Evolutionary conservation across 129 eudicot species (phyloP), one percentile per base, ranked within the genome.

Genomic region (Lactuca sativa): DNA sequence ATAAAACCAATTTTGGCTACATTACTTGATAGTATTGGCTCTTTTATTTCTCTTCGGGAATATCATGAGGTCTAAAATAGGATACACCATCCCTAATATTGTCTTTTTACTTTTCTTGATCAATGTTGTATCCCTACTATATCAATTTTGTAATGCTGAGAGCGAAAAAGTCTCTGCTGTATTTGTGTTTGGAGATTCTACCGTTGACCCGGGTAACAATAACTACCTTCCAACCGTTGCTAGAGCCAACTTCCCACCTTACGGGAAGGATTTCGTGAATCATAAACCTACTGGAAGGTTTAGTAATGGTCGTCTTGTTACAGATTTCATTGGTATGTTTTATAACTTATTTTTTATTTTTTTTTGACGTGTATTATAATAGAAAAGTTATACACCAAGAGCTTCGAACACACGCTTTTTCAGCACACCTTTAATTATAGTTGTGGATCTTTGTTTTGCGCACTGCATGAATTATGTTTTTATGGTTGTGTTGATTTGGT

Each of bases 161-260:
- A 36, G 38, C 38, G 4, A 36, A 2, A 5, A 0, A 63, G 16
- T 63, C 52, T 56, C 74, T 38, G 64, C 74, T 56, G 64, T 69
- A 4, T 69, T 69, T 56, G 74, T 69, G 11, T 69, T 69, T 12
- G 74, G 72, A 33, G 91, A 88, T 63, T 88, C 95, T 2, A 82
- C 91, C 0, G 90, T 83, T 65, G 95, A 88, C 64, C 76, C 91
- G 4, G 92, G 96, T 21, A 85, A 85, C 36, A 88, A 88, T 59
- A 81, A 88, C 81, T 80, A 80, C 74, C 56, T 81, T 7, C 36
- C 48, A 3, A 77, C 91, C 38, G 4, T 54, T 7, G 44, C 71
- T 25, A 80, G 69, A 70, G 58, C 85, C 21, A 76, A 88, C 57
- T 88, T 85, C 36, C 81, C 86, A 12, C 95, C 91, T 12, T 88